Conservation (phyloP, 257 asterid genomes). For the Nicotiana obtusifolia region DNA sequence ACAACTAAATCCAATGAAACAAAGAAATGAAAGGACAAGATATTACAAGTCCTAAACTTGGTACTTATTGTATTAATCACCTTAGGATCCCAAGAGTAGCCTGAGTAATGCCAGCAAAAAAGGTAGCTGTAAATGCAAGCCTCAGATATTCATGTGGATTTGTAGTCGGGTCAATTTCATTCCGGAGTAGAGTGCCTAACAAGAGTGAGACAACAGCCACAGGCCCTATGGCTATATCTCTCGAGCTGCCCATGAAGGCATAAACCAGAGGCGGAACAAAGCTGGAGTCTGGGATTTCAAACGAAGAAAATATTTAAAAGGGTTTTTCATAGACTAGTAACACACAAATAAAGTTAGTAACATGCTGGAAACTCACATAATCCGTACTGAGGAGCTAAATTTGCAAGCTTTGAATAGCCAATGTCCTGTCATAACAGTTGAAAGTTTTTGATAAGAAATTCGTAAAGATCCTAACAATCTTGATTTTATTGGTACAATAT, state of each 20-base stretch:
- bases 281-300: slow-evolving; percentile 54
- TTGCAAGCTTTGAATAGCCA: slow-evolving; percentile 71
- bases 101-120: slow-evolving; percentile 82
- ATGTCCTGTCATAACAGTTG: slow-evolving; percentile 43
- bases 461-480: not conserved
- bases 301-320: not conserved
- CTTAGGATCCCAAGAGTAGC: slow-evolving; percentile 71
- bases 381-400: slow-evolving; percentile 74
- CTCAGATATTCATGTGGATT: slow-evolving; percentile 43
- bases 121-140: slow-evolving; percentile 84
- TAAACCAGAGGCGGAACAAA: slow-evolving; percentile 80
- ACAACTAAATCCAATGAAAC: not conserved
- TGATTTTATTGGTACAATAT: not conserved
- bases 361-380: slow-evolving; percentile 42
- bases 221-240: slow-evolving; percentile 88
- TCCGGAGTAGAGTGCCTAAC: slow-evolving; percentile 51
- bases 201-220: slow-evolving; percentile 85
- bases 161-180: slow-evolving; percentile 49
- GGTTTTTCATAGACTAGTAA: not conserved
- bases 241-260: slow-evolving; percentile 85
- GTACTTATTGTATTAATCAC: slow-evolving; percentile 19
- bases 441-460: not conserved
- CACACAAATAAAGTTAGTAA: not conserved
- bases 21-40: not conserved
- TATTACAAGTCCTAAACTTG: not conserved